Evolutionary conservation across 352 stramenopile species (phyloP), one percentile per base, ranked within the genome.

Genomic region (Plasmopara muralis): DNA sequence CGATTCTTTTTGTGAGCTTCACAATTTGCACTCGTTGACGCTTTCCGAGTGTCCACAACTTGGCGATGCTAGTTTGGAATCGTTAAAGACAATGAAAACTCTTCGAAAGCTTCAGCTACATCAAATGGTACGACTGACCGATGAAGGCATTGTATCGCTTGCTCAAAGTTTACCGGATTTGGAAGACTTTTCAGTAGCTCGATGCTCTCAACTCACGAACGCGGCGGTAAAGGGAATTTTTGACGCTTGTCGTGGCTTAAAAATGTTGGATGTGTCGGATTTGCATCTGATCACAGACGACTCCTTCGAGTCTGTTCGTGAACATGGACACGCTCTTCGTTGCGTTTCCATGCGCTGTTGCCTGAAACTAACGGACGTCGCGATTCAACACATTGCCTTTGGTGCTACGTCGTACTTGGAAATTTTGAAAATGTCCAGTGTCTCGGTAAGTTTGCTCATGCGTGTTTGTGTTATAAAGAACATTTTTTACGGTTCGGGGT

Each of bases 41-140:
- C 50, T 93, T 10, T 86, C 82, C 9, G 79, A 93, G 58, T 93
- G 82, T 43, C 82, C 79, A 6, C 79, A 93, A 50, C 66, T 93
- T 0, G 70, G 83, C 13, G 79, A 90, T 47, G 44, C 53, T 0
- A 69, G 74, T 16, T 63, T 93, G 16, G 46, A 72, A n/a, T 67
- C 79, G 12, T 67, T 93, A 7, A 62, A 78, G 18, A 68, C 53
- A 1, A 93, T 88, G 74, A 81, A 60, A 16, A 69, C 66, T 5
- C 52, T 93, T 18, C 72, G 72, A 13, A 87, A 84, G 16, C 53
- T 93, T 2, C 63, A 76, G 37, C 54, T 93, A n/a, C 76, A 85
- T 25, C 82, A 93, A 49, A 84, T 93, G 77, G 77, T 86, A 61
- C 64, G 70, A 9, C 64, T 87, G 39, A 81, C 74, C 0, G 82